Percentiles rank a stretch among this genome's conserved stretches.
Conservation (phyloP, 305 asterid genomes). For the Rubia balearica region DNA sequence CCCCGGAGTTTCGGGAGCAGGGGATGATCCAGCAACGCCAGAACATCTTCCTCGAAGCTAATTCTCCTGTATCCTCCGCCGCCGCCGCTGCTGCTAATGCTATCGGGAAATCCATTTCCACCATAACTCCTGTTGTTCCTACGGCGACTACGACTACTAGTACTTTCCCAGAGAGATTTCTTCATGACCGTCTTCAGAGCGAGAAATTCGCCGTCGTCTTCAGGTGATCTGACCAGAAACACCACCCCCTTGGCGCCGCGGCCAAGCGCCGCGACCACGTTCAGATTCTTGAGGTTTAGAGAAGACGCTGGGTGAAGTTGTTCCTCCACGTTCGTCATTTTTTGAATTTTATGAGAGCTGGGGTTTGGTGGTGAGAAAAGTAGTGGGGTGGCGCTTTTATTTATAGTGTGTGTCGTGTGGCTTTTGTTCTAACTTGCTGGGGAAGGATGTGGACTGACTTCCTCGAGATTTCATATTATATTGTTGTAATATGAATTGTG, state of each 20-base stretch:
- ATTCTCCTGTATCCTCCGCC: conserved; percentile 40
- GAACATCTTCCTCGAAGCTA: conserved; percentile 53
- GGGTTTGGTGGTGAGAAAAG: not conserved
- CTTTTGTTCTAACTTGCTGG: conserved; percentile 21
- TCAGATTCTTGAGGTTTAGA: conserved; percentile 39
- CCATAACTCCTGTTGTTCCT: conserved; percentile 7
- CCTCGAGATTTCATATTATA: not conserved
- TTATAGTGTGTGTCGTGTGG: not conserved
- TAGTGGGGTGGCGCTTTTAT: not conserved
- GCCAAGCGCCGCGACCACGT: conserved; percentile 63
- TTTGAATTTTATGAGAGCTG: not conserved
- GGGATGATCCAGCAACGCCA: conserved; percentile 54
- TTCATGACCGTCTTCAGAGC: conserved; percentile 65
- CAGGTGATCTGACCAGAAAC: conserved; percentile 42
- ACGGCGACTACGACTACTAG: not conserved
- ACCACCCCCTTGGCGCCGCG: conserved; percentile 96
- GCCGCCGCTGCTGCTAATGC: not conserved
- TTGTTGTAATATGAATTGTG: too few species aligned
- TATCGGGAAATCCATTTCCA: not conserved
- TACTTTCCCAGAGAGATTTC: conserved; percentile 50
- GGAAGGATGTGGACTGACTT: conserved; percentile 30
- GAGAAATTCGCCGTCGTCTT: conserved; percentile 38
- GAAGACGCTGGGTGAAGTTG: conserved; percentile 11
- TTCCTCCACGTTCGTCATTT: not conserved
- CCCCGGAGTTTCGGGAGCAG: conserved; percentile 81